Evolutionary conservation across 352 stramenopile genomes (phyloP).

Genomic region (Pythium myriotylum): DNA sequence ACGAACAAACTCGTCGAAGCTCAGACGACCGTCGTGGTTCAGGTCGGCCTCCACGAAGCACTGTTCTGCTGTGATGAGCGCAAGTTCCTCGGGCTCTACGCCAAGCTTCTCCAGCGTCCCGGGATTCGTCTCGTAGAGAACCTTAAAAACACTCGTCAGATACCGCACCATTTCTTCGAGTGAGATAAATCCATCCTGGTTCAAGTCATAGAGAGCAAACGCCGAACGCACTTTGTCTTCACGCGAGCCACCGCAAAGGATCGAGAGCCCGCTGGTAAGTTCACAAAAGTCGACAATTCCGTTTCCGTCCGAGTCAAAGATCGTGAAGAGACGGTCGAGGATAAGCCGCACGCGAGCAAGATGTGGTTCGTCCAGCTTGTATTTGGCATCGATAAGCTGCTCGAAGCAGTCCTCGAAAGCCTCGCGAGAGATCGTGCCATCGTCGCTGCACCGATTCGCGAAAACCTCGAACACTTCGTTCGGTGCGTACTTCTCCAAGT

Average conservation of each 20-base stretch:
- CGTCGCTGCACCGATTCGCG: conserved; percentile 75
- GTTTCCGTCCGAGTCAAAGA: conserved; percentile 81
- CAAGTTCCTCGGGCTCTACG: conserved; percentile 71
- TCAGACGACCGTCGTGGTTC: conserved; percentile 78
- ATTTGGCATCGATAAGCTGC: conserved; percentile 79
- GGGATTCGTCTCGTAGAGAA: conserved; percentile 82
- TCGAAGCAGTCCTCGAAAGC: conserved; percentile 87
- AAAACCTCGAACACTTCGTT: conserved; percentile 89
- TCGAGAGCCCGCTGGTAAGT: conserved; percentile 77
- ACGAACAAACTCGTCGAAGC: conserved; percentile 85
- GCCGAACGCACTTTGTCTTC: conserved; percentile 86
- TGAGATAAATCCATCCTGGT: conserved; percentile 84
- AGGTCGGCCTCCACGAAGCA: conserved; percentile 86
- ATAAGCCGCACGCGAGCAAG: conserved; percentile 65
- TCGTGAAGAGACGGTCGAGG: conserved; percentile 76
- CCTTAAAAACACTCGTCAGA: conserved; percentile 83
- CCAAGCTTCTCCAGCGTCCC: conserved; percentile 58
- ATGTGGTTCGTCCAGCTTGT: conserved; percentile 73
- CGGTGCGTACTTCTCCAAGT: conserved; percentile 77
- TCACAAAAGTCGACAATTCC: conserved; percentile 87
- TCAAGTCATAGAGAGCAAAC: conserved; percentile 88
- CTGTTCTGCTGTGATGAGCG: conserved; percentile 77
- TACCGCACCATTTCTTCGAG: conserved; percentile 91
- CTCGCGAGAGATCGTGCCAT: conserved; percentile 77
- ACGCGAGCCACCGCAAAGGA: conserved; percentile 75